A percentile compares a stretch with the other conserved stretches of the same genome.
Evolutionary conservation across 176 grass and related monocot genomes (phyloP).

Genomic region (Chloris gayana): DNA sequence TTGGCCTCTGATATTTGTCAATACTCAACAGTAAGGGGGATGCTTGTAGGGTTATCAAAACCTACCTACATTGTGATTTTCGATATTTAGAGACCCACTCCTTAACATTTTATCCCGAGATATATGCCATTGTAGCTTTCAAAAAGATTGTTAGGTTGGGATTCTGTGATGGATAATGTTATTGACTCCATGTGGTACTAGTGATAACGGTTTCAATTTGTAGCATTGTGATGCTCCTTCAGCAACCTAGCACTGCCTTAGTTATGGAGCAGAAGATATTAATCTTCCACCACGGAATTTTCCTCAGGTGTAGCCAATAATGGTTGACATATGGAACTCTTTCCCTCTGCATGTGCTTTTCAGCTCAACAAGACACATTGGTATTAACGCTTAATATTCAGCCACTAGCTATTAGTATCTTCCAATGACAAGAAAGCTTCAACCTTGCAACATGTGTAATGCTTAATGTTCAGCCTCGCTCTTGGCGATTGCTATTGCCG

Average conservation of each 20-base stretch:
- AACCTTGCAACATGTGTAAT: not conserved
- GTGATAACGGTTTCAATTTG: not conserved
- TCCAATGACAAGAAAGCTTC: not conserved
- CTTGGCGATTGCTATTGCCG: not conserved
- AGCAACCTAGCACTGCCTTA: not conserved
- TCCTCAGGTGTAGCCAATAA: too few relatives aligned
- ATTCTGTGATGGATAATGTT: not conserved
- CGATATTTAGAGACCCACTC: not conserved
- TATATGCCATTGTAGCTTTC: not conserved
- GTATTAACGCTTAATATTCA: too few relatives aligned
- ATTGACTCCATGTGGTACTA: too few relatives aligned
- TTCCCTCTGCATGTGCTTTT: too few relatives aligned
- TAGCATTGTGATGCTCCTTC: not conserved
- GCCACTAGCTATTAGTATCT: too few relatives aligned
- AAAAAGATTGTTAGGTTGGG: not conserved
- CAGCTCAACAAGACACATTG: too few relatives aligned
- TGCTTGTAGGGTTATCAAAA: not conserved
- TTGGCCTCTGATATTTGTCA: not conserved
- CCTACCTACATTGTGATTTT: not conserved
- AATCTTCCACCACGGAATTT: too few relatives aligned
- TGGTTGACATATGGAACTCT: too few relatives aligned
- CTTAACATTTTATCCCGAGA: not conserved
- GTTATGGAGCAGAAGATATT: too few relatives aligned
- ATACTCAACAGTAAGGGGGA: not conserved
- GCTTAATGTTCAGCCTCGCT: not conserved